Evolutionary conservation across 2,329 filamentous ascomycete species (phyloP), one percentile per base, ranked within the genome.

Genomic region (Dryadomyces sulphureus): DNA sequence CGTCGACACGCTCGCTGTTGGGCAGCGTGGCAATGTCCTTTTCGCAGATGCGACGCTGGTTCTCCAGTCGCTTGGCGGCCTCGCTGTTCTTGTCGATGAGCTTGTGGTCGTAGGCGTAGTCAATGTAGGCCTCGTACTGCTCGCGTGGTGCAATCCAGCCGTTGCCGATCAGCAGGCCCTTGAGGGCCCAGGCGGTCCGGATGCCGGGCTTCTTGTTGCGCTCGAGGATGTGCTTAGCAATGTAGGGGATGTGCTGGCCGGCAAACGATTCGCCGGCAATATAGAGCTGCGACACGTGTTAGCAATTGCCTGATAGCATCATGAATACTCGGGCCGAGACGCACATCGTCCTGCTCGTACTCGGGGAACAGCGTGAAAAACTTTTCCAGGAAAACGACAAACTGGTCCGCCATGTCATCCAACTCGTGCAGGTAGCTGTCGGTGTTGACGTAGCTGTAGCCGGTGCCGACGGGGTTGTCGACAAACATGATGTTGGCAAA

Each of bases 401-500:
- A 94, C 54, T 98, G 86, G 27, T 78, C 69, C 32, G 89, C 83
- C 89, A 98, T 94, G 54, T 89, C 77, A 49, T 84, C 75, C 50
- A 98, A 72, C 60, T 95, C 90, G 54, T 81, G 78, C 17, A 95
- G 62, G 58, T 85, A 96, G 56, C 79, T 84, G 62, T 98, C 75
- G 14, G 86, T 92, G 58, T 94, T 83, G 58, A 89, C 89, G 59
- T 92, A 96, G 65, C 92, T 98, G 67, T 84, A 98, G 3, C 92
- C 92, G 1, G 90, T 95, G 12, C 92, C 93, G 32, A 96, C 89
- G 0, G 92, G 92, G 59, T 96, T 93, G 59, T 98, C 92, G 49
- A 98, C 86, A 59, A 98, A 98, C 49, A 98, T 76, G 44, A 98
- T 64, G 57, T 98, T 98, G 53, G 92, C 87, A 58, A 96, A 98